phyloP scores from a whole-genome alignment of 108 stramenopile genomes.

The Fistulifera solaris region DNA sequence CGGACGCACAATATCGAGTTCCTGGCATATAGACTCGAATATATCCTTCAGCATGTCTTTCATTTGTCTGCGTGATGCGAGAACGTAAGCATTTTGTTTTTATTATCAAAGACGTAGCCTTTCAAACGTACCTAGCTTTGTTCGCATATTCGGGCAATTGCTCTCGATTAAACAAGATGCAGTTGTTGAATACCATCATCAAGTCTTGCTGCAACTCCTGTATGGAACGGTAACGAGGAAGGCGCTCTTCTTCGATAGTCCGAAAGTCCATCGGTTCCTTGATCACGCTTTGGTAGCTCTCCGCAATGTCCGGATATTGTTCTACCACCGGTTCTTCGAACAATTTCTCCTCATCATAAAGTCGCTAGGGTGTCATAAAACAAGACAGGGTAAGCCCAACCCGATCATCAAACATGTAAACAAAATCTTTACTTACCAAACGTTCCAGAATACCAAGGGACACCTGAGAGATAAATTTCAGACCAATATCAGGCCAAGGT shows the following conservation, averaged over 20 bases:
- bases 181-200: constrained; percentile 52
- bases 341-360: constrained; percentile 18
- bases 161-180: constrained; percentile 57
- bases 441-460: constrained; percentile 13
- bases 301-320: constrained; percentile 41
- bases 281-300: constrained; percentile 32
- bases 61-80: constrained; percentile 1
- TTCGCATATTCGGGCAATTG: constrained; percentile 12
- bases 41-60: constrained; percentile 10
- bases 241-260: constrained; percentile 61
- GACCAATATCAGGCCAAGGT: constrained; percentile 29
- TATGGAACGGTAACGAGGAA: constrained; percentile 42
- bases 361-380: neutral
- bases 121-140: constrained; percentile 28
- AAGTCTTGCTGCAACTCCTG: constrained; percentile 62
- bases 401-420: neutral
- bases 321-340: constrained; percentile 60
- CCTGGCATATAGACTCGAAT: constrained; percentile 21
- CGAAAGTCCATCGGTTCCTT: constrained; percentile 68
- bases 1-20: constrained; percentile 10
- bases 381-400: neutral
- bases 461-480: constrained; percentile 23
- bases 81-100: neutral
- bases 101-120: constrained; percentile 4
- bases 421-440: constrained; percentile 7